Conservation (phyloP, 2,329 filamentous ascomycete species). For the Fusarium fujikuroi region DNA sequence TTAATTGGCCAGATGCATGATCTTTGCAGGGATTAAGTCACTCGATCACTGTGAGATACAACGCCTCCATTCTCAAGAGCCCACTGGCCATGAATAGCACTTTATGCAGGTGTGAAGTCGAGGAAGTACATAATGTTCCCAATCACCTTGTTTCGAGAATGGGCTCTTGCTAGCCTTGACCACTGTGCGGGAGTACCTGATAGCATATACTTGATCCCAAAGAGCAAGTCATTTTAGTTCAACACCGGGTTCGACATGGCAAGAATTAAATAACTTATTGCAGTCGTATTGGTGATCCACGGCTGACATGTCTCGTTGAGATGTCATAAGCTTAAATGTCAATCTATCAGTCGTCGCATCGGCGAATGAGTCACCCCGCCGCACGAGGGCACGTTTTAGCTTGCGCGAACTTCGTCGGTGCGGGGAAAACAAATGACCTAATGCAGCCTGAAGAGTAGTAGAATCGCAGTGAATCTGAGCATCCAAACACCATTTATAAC, state of each 20-base stretch:
- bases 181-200: accelerated
- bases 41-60: neutral
- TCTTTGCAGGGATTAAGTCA: neutral
- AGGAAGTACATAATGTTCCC: accelerated
- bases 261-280: too few relatives aligned
- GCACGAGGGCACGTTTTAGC: too few relatives aligned
- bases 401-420: neutral
- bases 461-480: neutral
- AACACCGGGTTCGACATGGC: too few relatives aligned
- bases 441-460: neutral
- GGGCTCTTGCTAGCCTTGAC: accelerated
- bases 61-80: neutral
- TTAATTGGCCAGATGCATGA: neutral
- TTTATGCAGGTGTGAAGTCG: accelerated
- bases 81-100: too few relatives aligned
- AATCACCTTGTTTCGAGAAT: accelerated
- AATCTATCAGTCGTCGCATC: neutral
- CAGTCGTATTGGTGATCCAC: too few relatives aligned
- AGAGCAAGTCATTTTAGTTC: too few relatives aligned
- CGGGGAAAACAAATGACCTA: neutral
- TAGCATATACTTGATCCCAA: accelerated
- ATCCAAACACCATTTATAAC: neutral
- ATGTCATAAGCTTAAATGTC: too few relatives aligned
- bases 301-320: too few relatives aligned
- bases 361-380: neutral